phyloP scores from a whole-genome alignment of 2,329 filamentous ascomycete species.

The Sordariomycetes sp. region DNA sequence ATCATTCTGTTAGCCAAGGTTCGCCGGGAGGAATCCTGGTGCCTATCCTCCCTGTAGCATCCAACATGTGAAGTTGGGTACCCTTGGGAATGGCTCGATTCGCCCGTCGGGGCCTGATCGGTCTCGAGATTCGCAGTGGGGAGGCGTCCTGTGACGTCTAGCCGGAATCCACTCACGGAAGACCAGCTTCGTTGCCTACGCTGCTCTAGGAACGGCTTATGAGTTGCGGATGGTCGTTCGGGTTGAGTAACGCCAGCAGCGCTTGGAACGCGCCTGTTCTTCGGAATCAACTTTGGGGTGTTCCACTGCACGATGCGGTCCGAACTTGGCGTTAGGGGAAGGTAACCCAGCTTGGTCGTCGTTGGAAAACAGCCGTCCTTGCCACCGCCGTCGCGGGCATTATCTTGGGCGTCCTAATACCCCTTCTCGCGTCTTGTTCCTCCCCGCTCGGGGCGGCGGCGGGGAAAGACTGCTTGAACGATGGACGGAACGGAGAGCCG shows the following conservation, averaged over 20 bases:
- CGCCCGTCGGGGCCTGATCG: not conserved
- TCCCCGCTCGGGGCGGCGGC: conserved; percentile 36
- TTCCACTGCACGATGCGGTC: conserved; percentile 24
- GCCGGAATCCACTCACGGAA: conserved; percentile 5
- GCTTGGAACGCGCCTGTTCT: conserved; percentile 7
- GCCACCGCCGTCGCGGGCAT: not conserved
- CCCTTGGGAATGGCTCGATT: not conserved
- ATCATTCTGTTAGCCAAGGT: conserved; percentile 20
- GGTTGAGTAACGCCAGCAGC: not conserved
- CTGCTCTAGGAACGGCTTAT: conserved; percentile 7
- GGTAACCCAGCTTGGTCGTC: conserved; percentile 3
- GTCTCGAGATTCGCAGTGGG: not conserved
- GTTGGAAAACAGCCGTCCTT: conserved; percentile 7
- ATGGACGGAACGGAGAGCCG: not conserved
- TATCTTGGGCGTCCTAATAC: conserved; percentile 15
- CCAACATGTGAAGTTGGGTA: not conserved
- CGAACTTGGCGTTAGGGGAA: conserved; percentile 14
- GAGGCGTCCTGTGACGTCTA: not conserved
- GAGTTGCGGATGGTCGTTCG: conserved; percentile 12
- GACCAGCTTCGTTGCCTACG: not conserved
- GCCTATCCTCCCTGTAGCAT: not conserved
- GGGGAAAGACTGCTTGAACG: conserved; percentile 30
- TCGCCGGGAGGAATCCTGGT: conserved; percentile 5
- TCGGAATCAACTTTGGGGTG: conserved; percentile 17
- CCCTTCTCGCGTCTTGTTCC: conserved; percentile 28